Percentiles rank a stretch among this genome's conserved stretches.
phyloP scores from a whole-genome alignment of 768 basidiomycete genomes.

The Trametes cubensis region DNA sequence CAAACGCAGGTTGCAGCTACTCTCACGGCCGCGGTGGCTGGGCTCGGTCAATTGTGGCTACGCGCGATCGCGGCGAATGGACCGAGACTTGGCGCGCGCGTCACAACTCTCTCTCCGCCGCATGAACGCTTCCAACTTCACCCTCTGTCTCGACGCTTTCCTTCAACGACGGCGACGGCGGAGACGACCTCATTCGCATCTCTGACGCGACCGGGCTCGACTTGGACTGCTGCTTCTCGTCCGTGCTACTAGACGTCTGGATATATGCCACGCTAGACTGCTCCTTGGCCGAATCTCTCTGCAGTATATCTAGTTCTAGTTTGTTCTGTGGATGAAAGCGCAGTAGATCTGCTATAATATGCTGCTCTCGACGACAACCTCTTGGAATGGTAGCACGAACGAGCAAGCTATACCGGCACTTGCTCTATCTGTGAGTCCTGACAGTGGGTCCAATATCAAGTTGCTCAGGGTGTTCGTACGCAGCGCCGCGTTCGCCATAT shows the following conservation, averaged over 20 bases:
- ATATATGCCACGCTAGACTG: slow-evolving; percentile 6
- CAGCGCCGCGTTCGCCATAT: slow-evolving; percentile 77
- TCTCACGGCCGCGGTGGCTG: background rate
- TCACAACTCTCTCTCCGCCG: background rate
- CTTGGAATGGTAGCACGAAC: background rate
- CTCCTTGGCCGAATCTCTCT: slow-evolving; percentile 2
- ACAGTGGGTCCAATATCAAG: slow-evolving; percentile 3
- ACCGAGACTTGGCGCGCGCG: slow-evolving; percentile 11
- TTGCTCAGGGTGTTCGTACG: background rate
- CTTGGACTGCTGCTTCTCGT: background rate
- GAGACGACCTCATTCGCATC: slow-evolving; percentile 1
- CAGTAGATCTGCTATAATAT: background rate
- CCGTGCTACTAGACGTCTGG: slow-evolving; percentile 1
- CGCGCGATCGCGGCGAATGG: slow-evolving; percentile 6
- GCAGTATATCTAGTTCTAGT: background rate
- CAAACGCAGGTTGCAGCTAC: background rate
- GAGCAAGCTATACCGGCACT: background rate
- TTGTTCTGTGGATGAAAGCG: background rate
- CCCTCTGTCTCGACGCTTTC: slow-evolving; percentile 3
- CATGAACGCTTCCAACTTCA: slow-evolving; percentile 13
- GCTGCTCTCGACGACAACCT: slow-evolving; percentile 4
- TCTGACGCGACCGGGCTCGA: background rate
- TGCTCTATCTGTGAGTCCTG: background rate
- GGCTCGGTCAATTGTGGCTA: slow-evolving; percentile 1
- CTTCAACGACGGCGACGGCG: slow-evolving; percentile 14